Base-by-base conservation (phyloP, 116 monocot genomes). In the Iris pallida region DNA sequence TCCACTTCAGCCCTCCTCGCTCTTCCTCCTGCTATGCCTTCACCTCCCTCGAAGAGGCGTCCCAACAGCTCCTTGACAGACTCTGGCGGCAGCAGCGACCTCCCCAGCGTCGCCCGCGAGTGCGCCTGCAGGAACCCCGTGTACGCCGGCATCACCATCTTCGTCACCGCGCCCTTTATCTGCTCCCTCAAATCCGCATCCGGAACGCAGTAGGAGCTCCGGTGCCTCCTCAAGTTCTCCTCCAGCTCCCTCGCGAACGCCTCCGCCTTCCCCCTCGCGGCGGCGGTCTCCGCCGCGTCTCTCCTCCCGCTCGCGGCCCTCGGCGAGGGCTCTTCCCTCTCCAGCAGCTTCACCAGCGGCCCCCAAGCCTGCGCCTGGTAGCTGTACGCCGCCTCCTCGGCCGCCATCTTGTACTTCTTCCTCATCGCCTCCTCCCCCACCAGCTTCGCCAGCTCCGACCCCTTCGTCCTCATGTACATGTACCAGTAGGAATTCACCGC, bases 401-500 rank as follows among this genome's bases (percentile, higher is more conserved):
- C 82, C 4, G 78, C 82, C 20, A 47, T 46, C 68, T 80, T 86
- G 68, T 68, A 82, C 52, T 70, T 70, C 55, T 55, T 55, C 54
- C 55, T 73, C 73, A 86, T 69, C 15, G 55, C 11, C 44, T 86
- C 77, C 57, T 86, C 86, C 7, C 86, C 82, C 0, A 82, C 68
- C 7, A 82, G 43, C 53, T 53, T 71, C 18, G 75, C 82, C 5
- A 86, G 58, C 73, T 86, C 82, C 16, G 86, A 68, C 0, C 79
- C 79, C 46, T 45, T 65, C 2, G 79, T 71, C 42, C 82, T 70
- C 82, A 80, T 82, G 77, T 86, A 82, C 66, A 82, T 68, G 68
- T 86, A 82, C 86, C 82, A 82, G 55, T 82, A 86, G 0, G 86
- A 16, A 55, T 82, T 86, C 79, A 82, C 80, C 4, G 76, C 82